phyloP scores from a whole-genome alignment of 495 filamentous ascomycete genomes.

The Xanthoparmelia taractica region DNA sequence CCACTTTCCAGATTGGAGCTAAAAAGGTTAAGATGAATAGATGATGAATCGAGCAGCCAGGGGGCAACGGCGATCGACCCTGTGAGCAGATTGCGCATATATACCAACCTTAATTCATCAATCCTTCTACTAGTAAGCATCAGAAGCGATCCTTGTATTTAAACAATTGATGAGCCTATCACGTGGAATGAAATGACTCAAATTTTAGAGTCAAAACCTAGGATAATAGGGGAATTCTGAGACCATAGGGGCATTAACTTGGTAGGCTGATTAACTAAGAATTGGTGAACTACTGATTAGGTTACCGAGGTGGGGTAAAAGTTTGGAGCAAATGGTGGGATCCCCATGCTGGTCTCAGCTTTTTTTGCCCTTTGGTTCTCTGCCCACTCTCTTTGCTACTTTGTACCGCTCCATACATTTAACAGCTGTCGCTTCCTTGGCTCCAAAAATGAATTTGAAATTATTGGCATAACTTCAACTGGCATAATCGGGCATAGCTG shows the following conservation, averaged over 20 bases:
- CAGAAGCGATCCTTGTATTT: neutral
- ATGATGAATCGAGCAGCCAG: neutral
- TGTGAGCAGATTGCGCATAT: neutral
- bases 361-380: neutral
- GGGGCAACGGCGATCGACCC: neutral
- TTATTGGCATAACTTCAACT: too few species aligned
- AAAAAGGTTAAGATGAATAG: neutral
- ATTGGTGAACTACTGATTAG: neutral
- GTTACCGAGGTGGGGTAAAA: neutral
- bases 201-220: too few species aligned
- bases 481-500: too few species aligned
- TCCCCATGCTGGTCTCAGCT: neutral
- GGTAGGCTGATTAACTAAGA: too few species aligned
- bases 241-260: too few species aligned
- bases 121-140: neutral
- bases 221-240: slow-evolving; percentile 1
- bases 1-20: neutral
- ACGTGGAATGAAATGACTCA: neutral
- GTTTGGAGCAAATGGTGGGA: neutral
- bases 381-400: too few species aligned
- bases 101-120: neutral
- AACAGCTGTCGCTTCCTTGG: neutral
- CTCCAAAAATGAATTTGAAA: neutral
- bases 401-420: neutral
- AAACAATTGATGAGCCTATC: neutral